These are phyloP conservation scores for Noccaea bulbosa DNA, from an alignment of 345 rosid genomes.

Conservation along the genomic window DNA sequence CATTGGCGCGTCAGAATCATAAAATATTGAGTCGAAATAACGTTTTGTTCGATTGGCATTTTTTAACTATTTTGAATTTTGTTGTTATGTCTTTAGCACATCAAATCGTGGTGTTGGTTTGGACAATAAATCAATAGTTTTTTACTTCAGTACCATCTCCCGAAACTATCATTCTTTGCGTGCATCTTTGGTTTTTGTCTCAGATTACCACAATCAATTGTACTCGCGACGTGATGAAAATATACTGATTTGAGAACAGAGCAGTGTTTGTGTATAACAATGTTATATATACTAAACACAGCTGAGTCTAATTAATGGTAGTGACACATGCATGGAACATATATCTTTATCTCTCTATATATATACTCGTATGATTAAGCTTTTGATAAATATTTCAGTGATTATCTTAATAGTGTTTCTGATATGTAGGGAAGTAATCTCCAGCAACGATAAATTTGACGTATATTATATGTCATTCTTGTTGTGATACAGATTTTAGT, in stretches of 20 bases:
- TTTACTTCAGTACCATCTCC: too few species aligned
- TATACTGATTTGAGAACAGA: neutral
- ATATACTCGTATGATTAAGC: neutral
- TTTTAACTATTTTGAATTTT: neutral
- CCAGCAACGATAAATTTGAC: neutral
- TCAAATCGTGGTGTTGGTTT: neutral
- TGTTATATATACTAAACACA: too few species aligned
- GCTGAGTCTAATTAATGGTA: too few species aligned
- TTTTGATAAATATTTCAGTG: neutral
- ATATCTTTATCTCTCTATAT: neutral
- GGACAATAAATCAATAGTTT: too few species aligned
- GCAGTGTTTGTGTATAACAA: neutral
- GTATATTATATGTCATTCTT: neutral
- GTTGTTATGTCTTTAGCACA: neutral
- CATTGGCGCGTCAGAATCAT: conserved; percentile 18
- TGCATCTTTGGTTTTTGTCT: neutral
- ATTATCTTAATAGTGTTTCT: neutral
- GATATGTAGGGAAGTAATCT: neutral
- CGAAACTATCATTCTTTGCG: neutral
- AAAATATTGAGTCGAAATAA: neutral
- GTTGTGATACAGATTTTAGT: neutral
- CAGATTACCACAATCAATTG: neutral
- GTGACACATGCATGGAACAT: neutral
- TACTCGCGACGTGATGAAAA: neutral
- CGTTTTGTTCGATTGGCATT: neutral